Evolutionary conservation across 2,329 filamentous ascomycete species (phyloP).

Genomic region (Arthrobotrys iridis): DNA sequence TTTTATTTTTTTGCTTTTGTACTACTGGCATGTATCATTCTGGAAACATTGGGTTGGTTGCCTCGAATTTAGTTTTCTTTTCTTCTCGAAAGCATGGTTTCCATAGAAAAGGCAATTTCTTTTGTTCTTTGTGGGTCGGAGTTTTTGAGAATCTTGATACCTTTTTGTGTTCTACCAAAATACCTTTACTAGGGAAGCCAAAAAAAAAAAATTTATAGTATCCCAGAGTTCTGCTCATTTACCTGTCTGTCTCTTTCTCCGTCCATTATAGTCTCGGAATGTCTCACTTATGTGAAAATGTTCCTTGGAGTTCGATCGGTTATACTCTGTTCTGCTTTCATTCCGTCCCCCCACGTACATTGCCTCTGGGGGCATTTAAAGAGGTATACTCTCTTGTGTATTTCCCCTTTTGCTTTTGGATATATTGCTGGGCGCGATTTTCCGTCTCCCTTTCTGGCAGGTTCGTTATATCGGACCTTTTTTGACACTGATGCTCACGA

Average conservation of each 20-base stretch:
- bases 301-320: conserved; percentile 38
- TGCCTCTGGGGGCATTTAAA: not conserved
- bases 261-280: not conserved
- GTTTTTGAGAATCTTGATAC: conserved; percentile 47
- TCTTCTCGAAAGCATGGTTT: conserved; percentile 23
- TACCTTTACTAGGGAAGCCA: conserved; percentile 8
- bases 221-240: conserved; percentile 5
- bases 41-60: conserved; percentile 41
- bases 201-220: conserved; percentile 10
- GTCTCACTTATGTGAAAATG: conserved; percentile 26
- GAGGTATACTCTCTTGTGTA: not conserved
- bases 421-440: not conserved
- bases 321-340: not conserved
- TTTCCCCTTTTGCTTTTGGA: conserved; percentile 15
- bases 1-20: conserved; percentile 40
- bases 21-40: conserved; percentile 47
- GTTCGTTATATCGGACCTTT: conserved; percentile 34
- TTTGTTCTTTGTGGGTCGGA: conserved; percentile 24
- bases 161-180: conserved; percentile 37
- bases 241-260: conserved; percentile 11
- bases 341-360: conserved; percentile 2
- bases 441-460: conserved; percentile 14
- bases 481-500: not conserved
- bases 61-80: conserved; percentile 15
- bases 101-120: conserved; percentile 46